phyloP scores from a whole-genome alignment of 306 rosid species.

The Dryas octopetala region DNA sequence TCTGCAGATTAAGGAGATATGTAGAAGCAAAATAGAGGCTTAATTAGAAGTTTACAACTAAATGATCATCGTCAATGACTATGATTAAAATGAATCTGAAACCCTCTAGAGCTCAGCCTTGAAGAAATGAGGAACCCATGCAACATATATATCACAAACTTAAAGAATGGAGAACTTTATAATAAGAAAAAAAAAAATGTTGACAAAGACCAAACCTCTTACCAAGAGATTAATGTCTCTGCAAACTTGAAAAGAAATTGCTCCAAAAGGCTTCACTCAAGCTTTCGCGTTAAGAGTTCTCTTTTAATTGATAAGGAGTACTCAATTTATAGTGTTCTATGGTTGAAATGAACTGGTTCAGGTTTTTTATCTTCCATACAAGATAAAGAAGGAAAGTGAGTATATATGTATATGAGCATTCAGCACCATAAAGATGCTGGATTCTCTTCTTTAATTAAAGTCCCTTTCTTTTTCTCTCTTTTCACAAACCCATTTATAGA shows the following conservation, averaged over 20 bases:
- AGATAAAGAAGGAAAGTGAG: not conserved
- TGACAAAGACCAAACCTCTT: not conserved
- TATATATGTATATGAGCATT: too few species aligned
- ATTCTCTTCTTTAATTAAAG: too few species aligned
- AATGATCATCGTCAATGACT: too few species aligned
- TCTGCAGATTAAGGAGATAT: conserved; percentile 1
- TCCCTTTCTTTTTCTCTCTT: too few species aligned
- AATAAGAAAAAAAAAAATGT: not conserved
- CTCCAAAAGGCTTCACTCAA: not conserved
- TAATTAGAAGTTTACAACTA: not conserved
- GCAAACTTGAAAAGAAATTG: not conserved
- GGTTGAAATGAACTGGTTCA: not conserved
- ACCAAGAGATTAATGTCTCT: not conserved
- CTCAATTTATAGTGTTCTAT: not conserved
- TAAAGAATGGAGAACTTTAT: too few species aligned
- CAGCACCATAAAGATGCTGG: too few species aligned
- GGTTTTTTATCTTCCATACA: not conserved
- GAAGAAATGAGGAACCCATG: too few species aligned
- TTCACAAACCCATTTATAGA: too few species aligned
- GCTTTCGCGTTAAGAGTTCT: not conserved
- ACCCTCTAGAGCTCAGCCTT: too few species aligned
- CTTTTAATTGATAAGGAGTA: not conserved
- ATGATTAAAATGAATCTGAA: too few species aligned
- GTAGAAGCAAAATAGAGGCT: not conserved
- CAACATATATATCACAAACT: too few species aligned